These are phyloP conservation scores for Penicillium corylophilum DNA, from an alignment of 2,329 filamentous ascomycete species.

Conservation along the genomic window DNA sequence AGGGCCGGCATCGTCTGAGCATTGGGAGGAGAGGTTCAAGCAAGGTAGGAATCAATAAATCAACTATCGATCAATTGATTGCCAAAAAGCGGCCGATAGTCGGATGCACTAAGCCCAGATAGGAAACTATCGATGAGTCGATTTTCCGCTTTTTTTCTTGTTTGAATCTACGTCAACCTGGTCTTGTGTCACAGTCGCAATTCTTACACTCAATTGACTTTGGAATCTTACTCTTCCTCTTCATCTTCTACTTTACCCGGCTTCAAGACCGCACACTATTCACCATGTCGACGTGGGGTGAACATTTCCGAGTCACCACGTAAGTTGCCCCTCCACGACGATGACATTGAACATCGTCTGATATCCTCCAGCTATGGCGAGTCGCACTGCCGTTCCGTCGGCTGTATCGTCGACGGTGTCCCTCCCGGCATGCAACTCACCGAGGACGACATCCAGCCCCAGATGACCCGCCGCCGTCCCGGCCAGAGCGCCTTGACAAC, in stretches of 20 bases:
- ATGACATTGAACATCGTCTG: conserved; percentile 1
- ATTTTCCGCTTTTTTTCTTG: conserved; percentile 13
- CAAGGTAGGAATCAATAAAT: neutral
- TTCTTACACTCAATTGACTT: neutral
- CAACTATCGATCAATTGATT: neutral
- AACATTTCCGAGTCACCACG: conserved; percentile 79
- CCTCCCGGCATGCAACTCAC: conserved; percentile 84
- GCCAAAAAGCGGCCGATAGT: conserved; percentile 20
- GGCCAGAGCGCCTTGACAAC: conserved; percentile 90
- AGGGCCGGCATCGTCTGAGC: conserved; percentile 22
- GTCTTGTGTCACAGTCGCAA: neutral
- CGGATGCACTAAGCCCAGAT: conserved; percentile 28
- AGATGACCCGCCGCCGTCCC: conserved; percentile 85
- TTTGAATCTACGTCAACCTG: conserved; percentile 2
- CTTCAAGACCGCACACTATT: conserved; percentile 1
- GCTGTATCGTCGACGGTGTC: conserved; percentile 90
- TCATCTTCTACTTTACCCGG: conserved; percentile 1
- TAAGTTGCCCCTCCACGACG: conserved; percentile 45
- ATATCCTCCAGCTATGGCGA: conserved; percentile 63
- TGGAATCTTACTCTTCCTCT: neutral
- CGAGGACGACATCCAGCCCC: conserved; percentile 87
- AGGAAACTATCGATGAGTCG: conserved; percentile 26
- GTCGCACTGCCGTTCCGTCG: conserved; percentile 88
- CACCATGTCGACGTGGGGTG: conserved; percentile 84
- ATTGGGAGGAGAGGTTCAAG: conserved; percentile 23